These are phyloP conservation scores for Pinus taeda DNA, from an alignment of 75 land plant genomes.

Conservation along the genomic window DNA sequence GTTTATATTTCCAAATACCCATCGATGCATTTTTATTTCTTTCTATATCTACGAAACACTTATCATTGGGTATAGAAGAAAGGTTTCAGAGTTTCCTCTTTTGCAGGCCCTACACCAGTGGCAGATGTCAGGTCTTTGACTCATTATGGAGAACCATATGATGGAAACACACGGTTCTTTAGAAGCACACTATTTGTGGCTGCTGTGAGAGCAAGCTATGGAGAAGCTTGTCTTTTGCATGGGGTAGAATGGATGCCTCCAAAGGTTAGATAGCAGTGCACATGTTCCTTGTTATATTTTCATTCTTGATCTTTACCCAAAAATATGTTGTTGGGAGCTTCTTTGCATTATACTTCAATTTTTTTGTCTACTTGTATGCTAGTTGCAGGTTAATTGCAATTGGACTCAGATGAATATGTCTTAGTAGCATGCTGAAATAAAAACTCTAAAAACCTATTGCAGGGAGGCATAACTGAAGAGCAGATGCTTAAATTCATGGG, in stretches of 20 bases:
- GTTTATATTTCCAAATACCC: neutral
- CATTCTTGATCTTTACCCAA: neutral
- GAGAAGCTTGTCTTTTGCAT: conserved; percentile 92
- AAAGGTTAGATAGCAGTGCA: conserved; percentile 53
- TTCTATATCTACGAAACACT: neutral
- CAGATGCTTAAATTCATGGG: conserved; percentile 92
- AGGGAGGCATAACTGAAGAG: conserved; percentile 98
- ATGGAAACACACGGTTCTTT: conserved; percentile 97
- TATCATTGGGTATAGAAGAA: neutral
- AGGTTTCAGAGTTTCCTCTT: neutral
- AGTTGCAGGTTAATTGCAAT: neutral
- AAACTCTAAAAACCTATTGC: conserved; percentile 11
- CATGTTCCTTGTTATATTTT: conserved; percentile 1
- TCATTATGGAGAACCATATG: conserved; percentile 99
- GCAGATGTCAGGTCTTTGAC: conserved; percentile 97
- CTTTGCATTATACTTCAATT: neutral
- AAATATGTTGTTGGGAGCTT: neutral
- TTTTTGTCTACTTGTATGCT: neutral
- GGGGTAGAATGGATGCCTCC: conserved; percentile 99
- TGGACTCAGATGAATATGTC: neutral
- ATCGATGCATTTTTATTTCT: neutral
- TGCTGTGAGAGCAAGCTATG: conserved; percentile 95
- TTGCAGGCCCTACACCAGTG: conserved; percentile 63
- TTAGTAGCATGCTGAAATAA: conserved; percentile 1
- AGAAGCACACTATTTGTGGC: conserved; percentile 97